Conservation (phyloP, 1,139 yeast genomes). For the Groenewaldozyma auringiensis region DNA sequence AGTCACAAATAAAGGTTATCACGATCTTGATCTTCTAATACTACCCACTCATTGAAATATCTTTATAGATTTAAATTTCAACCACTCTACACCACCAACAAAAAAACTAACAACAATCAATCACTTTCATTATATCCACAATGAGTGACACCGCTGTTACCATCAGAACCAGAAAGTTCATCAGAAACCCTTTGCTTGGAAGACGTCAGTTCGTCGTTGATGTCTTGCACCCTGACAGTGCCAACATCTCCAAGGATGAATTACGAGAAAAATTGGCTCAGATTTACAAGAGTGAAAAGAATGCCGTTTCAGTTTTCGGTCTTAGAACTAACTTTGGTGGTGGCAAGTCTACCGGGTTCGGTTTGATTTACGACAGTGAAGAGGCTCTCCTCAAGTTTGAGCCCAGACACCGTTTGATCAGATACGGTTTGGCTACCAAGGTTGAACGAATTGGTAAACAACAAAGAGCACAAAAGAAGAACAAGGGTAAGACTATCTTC, state of each 20-base stretch:
- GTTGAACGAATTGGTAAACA: constrained; percentile 98
- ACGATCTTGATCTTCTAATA: no score
- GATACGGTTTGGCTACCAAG: constrained; percentile 96
- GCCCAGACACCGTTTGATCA: constrained; percentile 98
- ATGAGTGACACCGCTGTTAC: constrained; percentile 94
- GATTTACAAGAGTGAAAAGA: constrained; percentile 97
- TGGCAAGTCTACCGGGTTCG: constrained; percentile 99
- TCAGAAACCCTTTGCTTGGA: constrained; percentile 98
- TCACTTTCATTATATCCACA: constrained; percentile 5
- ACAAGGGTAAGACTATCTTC: constrained; percentile 98
- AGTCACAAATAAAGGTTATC: no score
- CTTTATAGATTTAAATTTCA: no score
- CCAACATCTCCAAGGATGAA: constrained; percentile 99
- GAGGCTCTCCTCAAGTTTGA: constrained; percentile 98
- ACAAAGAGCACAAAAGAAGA: constrained; percentile 99
- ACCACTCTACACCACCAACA: no score
- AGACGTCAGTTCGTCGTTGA: constrained; percentile 99
- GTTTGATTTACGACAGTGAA: constrained; percentile 96
- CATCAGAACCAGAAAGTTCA: constrained; percentile 99
- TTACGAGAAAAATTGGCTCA: constrained; percentile 96
- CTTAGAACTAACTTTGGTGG: constrained; percentile 99
- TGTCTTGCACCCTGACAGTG: constrained; percentile 99
- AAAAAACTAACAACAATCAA: no score
- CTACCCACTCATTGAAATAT: no score
- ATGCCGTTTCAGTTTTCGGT: constrained; percentile 97